Evolutionary conservation across 2,329 filamentous ascomycete genomes (phyloP).

Genomic region (Eurotiales sp.): DNA sequence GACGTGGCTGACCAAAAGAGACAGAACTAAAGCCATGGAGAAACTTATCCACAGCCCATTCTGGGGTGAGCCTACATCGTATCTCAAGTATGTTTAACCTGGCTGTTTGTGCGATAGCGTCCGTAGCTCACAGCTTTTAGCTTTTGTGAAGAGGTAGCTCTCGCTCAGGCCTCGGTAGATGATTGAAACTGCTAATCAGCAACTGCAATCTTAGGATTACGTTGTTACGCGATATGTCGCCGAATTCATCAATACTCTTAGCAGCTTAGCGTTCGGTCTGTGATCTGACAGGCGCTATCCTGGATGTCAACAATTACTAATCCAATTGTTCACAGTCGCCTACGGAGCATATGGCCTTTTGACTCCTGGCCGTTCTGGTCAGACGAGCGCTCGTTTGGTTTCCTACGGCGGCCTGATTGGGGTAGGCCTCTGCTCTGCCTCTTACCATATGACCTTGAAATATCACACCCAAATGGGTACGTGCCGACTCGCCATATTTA

Average conservation of each 20-base stretch:
- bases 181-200: not conserved
- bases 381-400: conserved; percentile 26
- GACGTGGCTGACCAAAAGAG: too few relatives aligned
- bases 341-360: conserved; percentile 40
- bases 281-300: not conserved
- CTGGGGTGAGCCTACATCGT: not conserved
- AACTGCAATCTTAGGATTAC: conserved; percentile 28
- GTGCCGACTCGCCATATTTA: not conserved
- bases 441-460: conserved; percentile 10
- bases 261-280: conserved; percentile 35
- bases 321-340: conserved; percentile 23
- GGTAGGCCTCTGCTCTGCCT: conserved; percentile 7
- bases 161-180: not conserved
- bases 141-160: conserved; percentile 4
- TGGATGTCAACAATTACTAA: not conserved
- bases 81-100: not conserved
- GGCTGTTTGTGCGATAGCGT: not conserved
- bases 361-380: conserved; percentile 20
- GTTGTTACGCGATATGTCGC: conserved; percentile 42
- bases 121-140: not conserved
- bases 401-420: conserved; percentile 38
- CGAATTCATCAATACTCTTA: conserved; percentile 46
- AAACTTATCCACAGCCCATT: not conserved
- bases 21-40: too few relatives aligned
- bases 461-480: conserved; percentile 13